These are phyloP conservation scores for Miamiensis avidus DNA, from an alignment of 169 alveolate genomes.

Conservation along the genomic window DNA sequence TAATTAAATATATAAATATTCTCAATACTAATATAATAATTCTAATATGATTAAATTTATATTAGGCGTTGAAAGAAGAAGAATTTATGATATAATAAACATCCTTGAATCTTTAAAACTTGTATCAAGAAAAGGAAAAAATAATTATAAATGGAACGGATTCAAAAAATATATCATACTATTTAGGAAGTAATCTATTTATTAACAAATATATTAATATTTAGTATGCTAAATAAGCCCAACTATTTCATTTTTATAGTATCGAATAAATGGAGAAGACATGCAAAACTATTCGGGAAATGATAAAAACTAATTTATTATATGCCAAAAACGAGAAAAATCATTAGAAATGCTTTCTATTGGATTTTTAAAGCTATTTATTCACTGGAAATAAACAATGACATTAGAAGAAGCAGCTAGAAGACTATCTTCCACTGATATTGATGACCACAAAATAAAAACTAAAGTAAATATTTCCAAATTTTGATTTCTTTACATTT, in stretches of 20 bases:
- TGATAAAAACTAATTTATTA: too few species aligned
- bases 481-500: neutral
- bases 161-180: slow-evolving; percentile 30
- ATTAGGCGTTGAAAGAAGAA: slow-evolving; percentile 62
- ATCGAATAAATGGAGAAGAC: neutral
- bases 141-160: slow-evolving; percentile 68
- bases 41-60: neutral
- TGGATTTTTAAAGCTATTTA: slow-evolving; percentile 52
- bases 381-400: slow-evolving; percentile 48
- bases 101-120: slow-evolving; percentile 63
- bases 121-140: slow-evolving; percentile 63
- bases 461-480: slow-evolving; percentile 32
- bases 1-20: neutral
- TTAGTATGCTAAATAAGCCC: neutral
- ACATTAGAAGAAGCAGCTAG: slow-evolving; percentile 75
- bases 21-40: neutral
- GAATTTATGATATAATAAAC: slow-evolving; percentile 72
- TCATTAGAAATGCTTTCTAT: slow-evolving; percentile 63
- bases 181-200: slow-evolving; percentile 21
- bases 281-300: too few species aligned
- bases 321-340: slow-evolving; percentile 52
- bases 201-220: neutral
- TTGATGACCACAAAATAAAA: slow-evolving; percentile 54
- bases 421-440: slow-evolving; percentile 37
- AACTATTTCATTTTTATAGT: slow-evolving; percentile 11